Percentiles rank a stretch among this genome's conserved stretches.
phyloP scores from a whole-genome alignment of 2,329 filamentous ascomycete species.

The Rachicladosporium sp. region DNA sequence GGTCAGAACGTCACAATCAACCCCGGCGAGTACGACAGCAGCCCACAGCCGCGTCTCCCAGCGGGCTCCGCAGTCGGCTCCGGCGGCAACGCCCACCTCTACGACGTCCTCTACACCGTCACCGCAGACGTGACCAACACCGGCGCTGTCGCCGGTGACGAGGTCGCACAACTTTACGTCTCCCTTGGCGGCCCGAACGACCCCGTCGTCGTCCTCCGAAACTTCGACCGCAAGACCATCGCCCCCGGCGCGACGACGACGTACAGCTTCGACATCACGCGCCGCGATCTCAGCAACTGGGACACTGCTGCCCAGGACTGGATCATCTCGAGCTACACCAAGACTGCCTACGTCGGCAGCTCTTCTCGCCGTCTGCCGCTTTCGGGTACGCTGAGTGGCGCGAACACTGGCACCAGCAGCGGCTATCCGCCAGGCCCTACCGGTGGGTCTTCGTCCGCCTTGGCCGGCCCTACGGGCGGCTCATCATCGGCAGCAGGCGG shows the following conservation, averaged over 20 bases:
- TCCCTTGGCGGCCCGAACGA: conserved; percentile 68
- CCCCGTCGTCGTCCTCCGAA: conserved; percentile 53
- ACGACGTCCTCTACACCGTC: conserved; percentile 56
- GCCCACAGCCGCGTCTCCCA: conserved; percentile 45
- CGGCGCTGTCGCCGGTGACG: conserved; percentile 51
- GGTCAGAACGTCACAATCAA: conserved; percentile 50
- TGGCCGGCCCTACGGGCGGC: no score
- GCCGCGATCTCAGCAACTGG: conserved; percentile 82
- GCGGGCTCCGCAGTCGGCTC: conserved; percentile 47
- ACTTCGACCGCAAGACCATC: conserved; percentile 68
- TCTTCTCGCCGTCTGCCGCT: conserved; percentile 47
- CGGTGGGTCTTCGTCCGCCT: no score
- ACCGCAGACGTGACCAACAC: conserved; percentile 61
- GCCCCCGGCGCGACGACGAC: conserved; percentile 51
- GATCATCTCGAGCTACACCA: conserved; percentile 48
- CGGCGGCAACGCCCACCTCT: conserved; percentile 51
- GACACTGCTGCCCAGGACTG: conserved; percentile 71
- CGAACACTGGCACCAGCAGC: no score
- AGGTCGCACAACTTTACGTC: conserved; percentile 65
- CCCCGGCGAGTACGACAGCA: conserved; percentile 44
- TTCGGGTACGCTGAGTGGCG: conserved; percentile 10
- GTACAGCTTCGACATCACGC: conserved; percentile 58
- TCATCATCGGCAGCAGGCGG: no score
- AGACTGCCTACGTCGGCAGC: conserved; percentile 48
- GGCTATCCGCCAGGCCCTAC: no score